These are phyloP conservation scores for Calcarisporium arbuscula DNA, from an alignment of 2,329 filamentous ascomycete genomes.

Conservation along the genomic window DNA sequence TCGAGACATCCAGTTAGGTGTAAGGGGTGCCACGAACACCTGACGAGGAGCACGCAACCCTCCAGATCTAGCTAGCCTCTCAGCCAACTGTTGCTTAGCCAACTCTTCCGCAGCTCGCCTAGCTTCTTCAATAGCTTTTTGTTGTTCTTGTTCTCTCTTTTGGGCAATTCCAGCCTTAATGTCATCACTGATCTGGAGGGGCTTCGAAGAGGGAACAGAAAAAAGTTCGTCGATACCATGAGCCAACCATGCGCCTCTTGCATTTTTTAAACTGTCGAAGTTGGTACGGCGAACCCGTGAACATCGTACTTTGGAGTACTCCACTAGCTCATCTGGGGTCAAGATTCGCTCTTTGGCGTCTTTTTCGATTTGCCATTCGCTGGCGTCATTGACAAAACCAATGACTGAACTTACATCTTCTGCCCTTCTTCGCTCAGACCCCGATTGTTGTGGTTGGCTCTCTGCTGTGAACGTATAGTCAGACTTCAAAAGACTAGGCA, in stretches of 20 bases:
- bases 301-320: neutral
- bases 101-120: slow-evolving; percentile 16
- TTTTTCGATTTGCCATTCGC: neutral
- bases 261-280: too few species aligned
- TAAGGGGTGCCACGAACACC: slow-evolving; percentile 21
- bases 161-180: slow-evolving; percentile 17
- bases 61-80: slow-evolving; percentile 22
- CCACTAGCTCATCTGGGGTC: neutral
- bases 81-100: slow-evolving; percentile 17
- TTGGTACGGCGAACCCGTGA: too few species aligned
- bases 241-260: too few species aligned
- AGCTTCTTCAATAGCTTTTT: slow-evolving; percentile 18
- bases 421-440: too few species aligned
- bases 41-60: slow-evolving; percentile 23
- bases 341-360: neutral
- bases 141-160: slow-evolving; percentile 20
- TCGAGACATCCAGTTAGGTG: slow-evolving; percentile 17
- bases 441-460: too few species aligned
- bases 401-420: too few species aligned
- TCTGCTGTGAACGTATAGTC: too few species aligned
- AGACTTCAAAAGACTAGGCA: slow-evolving; percentile 12
- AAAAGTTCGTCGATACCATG: too few species aligned
- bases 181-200: too few species aligned
- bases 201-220: too few species aligned
- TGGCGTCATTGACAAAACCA: too few species aligned